phyloP scores from a whole-genome alignment of 2,329 filamentous ascomycete species.

The Botrytis pseudocinerea region DNA sequence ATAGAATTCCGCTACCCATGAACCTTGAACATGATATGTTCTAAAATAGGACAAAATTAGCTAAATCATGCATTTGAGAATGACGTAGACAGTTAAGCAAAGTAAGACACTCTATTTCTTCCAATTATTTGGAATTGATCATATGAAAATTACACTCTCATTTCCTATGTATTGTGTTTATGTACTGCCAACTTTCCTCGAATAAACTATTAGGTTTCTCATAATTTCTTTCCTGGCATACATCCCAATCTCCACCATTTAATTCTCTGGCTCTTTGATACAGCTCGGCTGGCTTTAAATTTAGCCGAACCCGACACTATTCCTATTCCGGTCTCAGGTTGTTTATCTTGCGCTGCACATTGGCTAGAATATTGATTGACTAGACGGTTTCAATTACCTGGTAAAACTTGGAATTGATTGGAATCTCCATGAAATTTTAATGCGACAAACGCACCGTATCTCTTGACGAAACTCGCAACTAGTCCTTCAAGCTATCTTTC shows the following conservation, averaged over 20 bases:
- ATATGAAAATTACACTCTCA: too few species aligned
- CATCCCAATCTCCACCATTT: neutral
- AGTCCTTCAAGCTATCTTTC: neutral
- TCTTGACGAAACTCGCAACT: neutral
- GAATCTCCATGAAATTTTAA: neutral
- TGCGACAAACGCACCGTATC: neutral
- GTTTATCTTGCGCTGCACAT: neutral
- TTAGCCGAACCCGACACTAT: neutral
- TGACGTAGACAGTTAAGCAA: neutral
- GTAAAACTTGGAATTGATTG: neutral
- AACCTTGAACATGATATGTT: neutral
- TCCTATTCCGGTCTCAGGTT: neutral
- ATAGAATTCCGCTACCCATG: neutral
- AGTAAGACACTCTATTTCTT: neutral
- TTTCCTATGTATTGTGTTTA: neutral
- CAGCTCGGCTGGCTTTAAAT: neutral
- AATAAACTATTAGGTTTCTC: neutral
- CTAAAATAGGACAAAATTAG: neutral
- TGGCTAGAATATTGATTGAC: neutral
- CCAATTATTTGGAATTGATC: neutral
- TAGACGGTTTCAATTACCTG: neutral
- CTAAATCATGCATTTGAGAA: neutral
- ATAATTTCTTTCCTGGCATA: rapidly evolving
- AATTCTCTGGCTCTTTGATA: neutral
- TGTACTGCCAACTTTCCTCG: neutral